Evolutionary conservation across 78 protist species (phyloP).

Genomic region (Neovahlkampfia damariscottae): DNA sequence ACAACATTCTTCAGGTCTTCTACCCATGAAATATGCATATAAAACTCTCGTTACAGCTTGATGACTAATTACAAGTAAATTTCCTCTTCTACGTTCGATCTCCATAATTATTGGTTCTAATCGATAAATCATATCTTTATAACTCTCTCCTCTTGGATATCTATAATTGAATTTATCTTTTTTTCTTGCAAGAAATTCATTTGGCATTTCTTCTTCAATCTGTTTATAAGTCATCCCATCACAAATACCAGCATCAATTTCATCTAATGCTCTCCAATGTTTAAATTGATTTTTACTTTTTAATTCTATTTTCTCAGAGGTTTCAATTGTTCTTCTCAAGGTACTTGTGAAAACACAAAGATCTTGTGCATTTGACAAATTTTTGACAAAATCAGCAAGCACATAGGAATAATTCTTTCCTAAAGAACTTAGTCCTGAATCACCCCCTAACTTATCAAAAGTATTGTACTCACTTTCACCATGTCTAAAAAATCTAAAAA

Average conservation of each 20-base stretch:
- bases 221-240: conserved; percentile 87
- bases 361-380: conserved; percentile 16
- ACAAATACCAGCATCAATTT: conserved; percentile 83
- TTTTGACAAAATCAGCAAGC: conserved; percentile 31
- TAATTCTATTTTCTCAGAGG: not conserved
- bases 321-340: conserved; percentile 35
- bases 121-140: conserved; percentile 64
- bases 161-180: conserved; percentile 63
- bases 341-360: conserved; percentile 51
- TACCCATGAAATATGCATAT: conserved; percentile 54
- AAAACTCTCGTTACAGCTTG: conserved; percentile 75
- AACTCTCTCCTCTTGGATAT: conserved; percentile 85
- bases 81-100: conserved; percentile 53
- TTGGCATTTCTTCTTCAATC: conserved; percentile 41
- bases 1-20: not conserved
- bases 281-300: not conserved
- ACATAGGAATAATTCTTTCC: conserved; percentile 61
- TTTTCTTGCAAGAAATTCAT: conserved; percentile 44
- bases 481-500: conserved; percentile 75
- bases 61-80: conserved; percentile 67
- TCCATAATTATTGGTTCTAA: conserved; percentile 77
- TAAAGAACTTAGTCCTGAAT: conserved; percentile 50
- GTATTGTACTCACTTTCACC: conserved; percentile 76
- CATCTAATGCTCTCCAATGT: conserved; percentile 68
- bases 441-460: conserved; percentile 71